Conservation (phyloP, 306 rosid genomes). For the Cucurbita pepo region DNA sequence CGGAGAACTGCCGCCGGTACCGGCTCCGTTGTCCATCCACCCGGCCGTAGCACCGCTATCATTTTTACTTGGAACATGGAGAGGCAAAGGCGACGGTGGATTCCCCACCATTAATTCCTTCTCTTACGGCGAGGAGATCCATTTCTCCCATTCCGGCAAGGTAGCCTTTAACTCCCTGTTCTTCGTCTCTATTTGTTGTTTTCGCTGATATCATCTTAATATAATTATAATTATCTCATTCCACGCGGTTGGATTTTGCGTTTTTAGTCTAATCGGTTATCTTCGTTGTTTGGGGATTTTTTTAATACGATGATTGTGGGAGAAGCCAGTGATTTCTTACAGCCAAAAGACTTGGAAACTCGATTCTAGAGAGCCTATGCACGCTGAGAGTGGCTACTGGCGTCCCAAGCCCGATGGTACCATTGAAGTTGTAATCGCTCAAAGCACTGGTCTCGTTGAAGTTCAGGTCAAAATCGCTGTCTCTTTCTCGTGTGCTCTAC, state of each 20-base stretch:
- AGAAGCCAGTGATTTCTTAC: constrained; percentile 59
- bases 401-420: constrained; percentile 64
- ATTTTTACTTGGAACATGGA: constrained; percentile 63
- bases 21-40: constrained; percentile 12
- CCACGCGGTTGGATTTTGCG: not conserved
- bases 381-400: constrained; percentile 81
- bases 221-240: not conserved
- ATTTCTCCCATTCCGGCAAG: constrained; percentile 64
- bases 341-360: constrained; percentile 77
- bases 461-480: constrained; percentile 39
- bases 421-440: constrained; percentile 67
- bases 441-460: constrained; percentile 82
- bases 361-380: constrained; percentile 69
- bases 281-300: not conserved
- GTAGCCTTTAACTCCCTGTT: constrained; percentile 6
- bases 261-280: not conserved
- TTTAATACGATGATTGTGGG: constrained; percentile 11
- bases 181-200: not conserved
- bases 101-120: constrained; percentile 71
- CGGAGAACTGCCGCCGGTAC: not conserved
- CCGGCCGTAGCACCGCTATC: constrained; percentile 54
- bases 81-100: constrained; percentile 74
- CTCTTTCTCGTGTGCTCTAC: not conserved
- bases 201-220: not conserved
- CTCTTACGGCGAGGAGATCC: constrained; percentile 61